Conservation (phyloP, 2,329 filamentous ascomycete genomes). For the Bipolaris gigantea region DNA sequence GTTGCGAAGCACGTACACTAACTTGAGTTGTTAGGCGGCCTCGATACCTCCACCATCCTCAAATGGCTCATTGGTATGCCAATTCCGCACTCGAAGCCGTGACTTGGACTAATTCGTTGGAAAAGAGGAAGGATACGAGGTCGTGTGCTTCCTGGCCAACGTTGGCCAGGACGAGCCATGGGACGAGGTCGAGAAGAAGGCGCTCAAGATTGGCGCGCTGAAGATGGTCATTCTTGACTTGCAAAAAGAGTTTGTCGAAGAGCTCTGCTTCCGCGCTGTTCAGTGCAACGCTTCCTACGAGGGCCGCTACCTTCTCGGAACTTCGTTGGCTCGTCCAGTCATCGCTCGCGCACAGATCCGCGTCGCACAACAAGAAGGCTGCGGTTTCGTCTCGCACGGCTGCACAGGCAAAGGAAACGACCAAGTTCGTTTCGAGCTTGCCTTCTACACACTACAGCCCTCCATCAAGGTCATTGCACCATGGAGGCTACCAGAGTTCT, state of each 20-base stretch:
- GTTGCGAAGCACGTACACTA: slow-evolving; percentile 19
- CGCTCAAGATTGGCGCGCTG: slow-evolving; percentile 67
- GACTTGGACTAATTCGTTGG: slow-evolving; percentile 9
- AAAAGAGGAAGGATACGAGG: slow-evolving; percentile 59
- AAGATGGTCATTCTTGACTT: slow-evolving; percentile 67
- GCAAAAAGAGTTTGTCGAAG: slow-evolving; percentile 74
- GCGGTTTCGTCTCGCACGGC: slow-evolving; percentile 54
- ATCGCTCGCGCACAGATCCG: slow-evolving; percentile 69
- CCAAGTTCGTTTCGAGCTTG: slow-evolving; percentile 67
- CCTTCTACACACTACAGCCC: slow-evolving; percentile 64
- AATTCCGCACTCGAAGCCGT: background rate
- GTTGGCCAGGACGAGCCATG: slow-evolving; percentile 63
- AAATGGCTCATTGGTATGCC: slow-evolving; percentile 43
- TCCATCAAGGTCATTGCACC: slow-evolving; percentile 73
- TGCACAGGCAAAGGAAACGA: slow-evolving; percentile 58
- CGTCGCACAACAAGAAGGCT: slow-evolving; percentile 65
- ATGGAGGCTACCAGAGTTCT: slow-evolving; percentile 71
- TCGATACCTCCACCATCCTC: slow-evolving; percentile 59
- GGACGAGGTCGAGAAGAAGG: slow-evolving; percentile 68
- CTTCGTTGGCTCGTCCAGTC: slow-evolving; percentile 67
- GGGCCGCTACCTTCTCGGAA: slow-evolving; percentile 58
- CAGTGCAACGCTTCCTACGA: slow-evolving; percentile 66
- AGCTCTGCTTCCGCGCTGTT: slow-evolving; percentile 78
- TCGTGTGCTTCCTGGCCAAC: slow-evolving; percentile 61
- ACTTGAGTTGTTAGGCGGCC: slow-evolving; percentile 50